These are phyloP conservation scores for Phytophthora lateralis DNA, from an alignment of 352 stramenopile species.

Conservation along the genomic window DNA sequence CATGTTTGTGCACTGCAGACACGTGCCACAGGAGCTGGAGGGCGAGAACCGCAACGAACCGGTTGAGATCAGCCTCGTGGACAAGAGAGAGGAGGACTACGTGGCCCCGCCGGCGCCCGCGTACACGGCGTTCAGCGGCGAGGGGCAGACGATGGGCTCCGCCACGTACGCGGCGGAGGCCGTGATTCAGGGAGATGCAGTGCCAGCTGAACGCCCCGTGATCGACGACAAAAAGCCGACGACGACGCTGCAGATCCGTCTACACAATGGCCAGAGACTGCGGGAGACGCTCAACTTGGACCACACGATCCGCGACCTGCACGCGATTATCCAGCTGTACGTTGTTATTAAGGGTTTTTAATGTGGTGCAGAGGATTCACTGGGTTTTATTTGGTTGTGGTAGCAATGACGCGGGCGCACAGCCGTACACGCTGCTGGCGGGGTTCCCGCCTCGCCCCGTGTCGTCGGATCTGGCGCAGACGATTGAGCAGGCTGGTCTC, in stretches of 20 bases:
- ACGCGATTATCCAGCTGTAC: constrained; percentile 87
- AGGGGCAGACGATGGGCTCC: constrained; percentile 82
- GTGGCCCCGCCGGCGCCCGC: constrained; percentile 62
- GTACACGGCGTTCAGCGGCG: constrained; percentile 88
- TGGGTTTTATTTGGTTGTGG: constrained; percentile 2
- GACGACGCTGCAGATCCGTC: constrained; percentile 89
- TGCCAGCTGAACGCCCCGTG: constrained; percentile 53
- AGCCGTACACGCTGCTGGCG: constrained; percentile 90
- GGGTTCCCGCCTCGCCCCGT: constrained; percentile 93
- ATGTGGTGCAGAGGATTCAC: constrained; percentile 4
- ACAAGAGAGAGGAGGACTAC: constrained; percentile 89
- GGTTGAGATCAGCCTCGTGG: constrained; percentile 84
- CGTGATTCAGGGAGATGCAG: constrained; percentile 48
- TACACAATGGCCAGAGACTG: constrained; percentile 83
- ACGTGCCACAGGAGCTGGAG: constrained; percentile 80
- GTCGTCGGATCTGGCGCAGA: constrained; percentile 80
- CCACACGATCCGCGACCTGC: constrained; percentile 88
- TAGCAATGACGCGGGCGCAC: constrained; percentile 71
- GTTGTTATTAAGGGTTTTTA: constrained; percentile 9
- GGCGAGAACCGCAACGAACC: constrained; percentile 67
- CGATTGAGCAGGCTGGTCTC: constrained; percentile 91
- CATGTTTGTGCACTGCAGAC: constrained; percentile 24
- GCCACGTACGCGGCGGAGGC: constrained; percentile 48
- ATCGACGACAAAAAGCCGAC: constrained; percentile 87
- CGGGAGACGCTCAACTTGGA: constrained; percentile 87